Conservation (phyloP, 1,284 basidiomycete genomes). For the Rhodotorula sp. region DNA sequence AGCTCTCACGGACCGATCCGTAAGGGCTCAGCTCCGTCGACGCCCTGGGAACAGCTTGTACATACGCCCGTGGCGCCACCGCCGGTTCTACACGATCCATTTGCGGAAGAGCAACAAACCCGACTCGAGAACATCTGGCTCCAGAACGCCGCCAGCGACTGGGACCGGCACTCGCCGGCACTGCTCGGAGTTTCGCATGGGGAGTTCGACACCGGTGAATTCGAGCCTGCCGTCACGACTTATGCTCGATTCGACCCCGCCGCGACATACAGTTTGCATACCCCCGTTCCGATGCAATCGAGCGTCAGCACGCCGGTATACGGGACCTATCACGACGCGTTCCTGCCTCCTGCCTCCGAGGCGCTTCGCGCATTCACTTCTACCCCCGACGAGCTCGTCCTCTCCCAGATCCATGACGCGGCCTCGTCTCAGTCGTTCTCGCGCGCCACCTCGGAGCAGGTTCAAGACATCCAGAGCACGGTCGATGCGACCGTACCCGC, state of each 20-base stretch:
- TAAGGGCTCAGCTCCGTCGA: conserved; percentile 10
- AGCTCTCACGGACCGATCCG: background rate
- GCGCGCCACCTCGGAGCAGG: too few relatives aligned
- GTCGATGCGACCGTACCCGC: background rate
- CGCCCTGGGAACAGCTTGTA: conserved; percentile 33
- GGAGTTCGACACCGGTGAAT: background rate
- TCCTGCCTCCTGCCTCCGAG: background rate
- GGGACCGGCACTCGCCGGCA: conserved; percentile 30
- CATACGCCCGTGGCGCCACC: conserved; percentile 37
- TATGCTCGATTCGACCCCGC: background rate
- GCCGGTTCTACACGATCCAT: conserved; percentile 9
- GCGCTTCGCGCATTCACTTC: background rate
- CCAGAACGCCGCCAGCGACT: conserved; percentile 11
- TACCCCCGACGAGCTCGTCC: background rate
- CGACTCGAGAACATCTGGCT: conserved; percentile 31
- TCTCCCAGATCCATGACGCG: background rate
- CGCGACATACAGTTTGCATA: background rate
- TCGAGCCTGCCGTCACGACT: background rate
- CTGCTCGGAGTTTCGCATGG: conserved; percentile 4
- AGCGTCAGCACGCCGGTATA: background rate
- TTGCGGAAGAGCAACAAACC: conserved; percentile 1
- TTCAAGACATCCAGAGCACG: too few relatives aligned
- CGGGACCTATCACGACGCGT: background rate
- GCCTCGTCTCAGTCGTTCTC: too few relatives aligned
- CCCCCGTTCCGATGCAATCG: background rate